phyloP scores from a whole-genome alignment of 495 filamentous ascomycete genomes.

The Podospora anserina region DNA sequence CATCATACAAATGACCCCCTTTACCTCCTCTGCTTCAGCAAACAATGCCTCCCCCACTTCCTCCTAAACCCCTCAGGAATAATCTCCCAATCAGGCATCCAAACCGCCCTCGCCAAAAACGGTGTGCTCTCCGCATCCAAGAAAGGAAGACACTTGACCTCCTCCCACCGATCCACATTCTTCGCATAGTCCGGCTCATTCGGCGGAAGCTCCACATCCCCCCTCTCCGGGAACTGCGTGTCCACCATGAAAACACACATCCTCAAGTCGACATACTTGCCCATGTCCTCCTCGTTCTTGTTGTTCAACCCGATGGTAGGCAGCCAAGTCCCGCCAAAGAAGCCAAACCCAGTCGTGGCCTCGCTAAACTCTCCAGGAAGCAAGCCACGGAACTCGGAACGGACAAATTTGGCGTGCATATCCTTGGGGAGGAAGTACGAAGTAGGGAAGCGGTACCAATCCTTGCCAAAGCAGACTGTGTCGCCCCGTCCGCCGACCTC shows the following conservation, averaged over 20 bases:
- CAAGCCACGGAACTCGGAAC: constrained; percentile 83
- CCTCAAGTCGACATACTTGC: constrained; percentile 78
- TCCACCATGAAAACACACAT: constrained; percentile 85
- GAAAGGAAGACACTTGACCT: constrained; percentile 68
- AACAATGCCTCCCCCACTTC: constrained; percentile 80
- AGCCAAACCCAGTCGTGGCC: constrained; percentile 55
- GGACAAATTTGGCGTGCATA: constrained; percentile 81
- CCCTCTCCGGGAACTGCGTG: constrained; percentile 64
- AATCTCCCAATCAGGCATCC: constrained; percentile 71
- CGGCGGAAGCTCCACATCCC: constrained; percentile 33
- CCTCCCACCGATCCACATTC: constrained; percentile 69
- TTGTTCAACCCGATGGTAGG: constrained; percentile 88
- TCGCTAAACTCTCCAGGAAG: constrained; percentile 88
- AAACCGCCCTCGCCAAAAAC: constrained; percentile 72
- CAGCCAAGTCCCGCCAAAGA: constrained; percentile 76
- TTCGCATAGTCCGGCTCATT: constrained; percentile 74
- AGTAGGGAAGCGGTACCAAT: constrained; percentile 98
- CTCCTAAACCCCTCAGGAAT: constrained; percentile 67
- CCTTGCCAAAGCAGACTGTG: constrained; percentile 85
- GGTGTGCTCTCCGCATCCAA: constrained; percentile 74
- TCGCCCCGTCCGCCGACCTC: constrained; percentile 55
- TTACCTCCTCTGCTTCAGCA: constrained; percentile 57
- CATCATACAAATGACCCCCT: not conserved
- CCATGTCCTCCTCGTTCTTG: constrained; percentile 77
- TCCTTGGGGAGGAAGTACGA: constrained; percentile 81